Evolutionary conservation across 106 monocot species (phyloP), one percentile per base, ranked within the genome.

Genomic region (Posidonia australis): DNA sequence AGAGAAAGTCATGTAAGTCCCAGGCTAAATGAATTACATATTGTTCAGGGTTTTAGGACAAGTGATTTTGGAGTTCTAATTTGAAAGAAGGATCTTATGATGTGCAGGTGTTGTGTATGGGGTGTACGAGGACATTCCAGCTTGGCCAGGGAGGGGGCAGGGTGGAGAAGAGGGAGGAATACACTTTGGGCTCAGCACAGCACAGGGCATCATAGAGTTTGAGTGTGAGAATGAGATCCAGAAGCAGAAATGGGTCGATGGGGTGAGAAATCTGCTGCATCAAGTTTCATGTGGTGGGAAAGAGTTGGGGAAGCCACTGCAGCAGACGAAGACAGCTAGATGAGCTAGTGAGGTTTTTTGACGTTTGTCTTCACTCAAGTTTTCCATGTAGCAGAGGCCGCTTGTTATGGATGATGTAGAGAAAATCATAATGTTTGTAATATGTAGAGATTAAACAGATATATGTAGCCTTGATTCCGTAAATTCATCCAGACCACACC

Each of bases 171-270:
- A n/a, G 6, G 27, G 27, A 31, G 60, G 55, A 25, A 0, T 19
- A 17, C 36, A 36, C 60, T 61, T 61, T 18, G 60, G 36, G 14
- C 32, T 61, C 5, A 61, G n/a, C 18, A 36, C 36, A 19, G 9
- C 30, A 36, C 11, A 32, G 16, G 17, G 60, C 30, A 36, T 61
- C 12, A 42, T 61, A 42, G 36, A 61, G 60, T 61, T 61, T 16
- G 60, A 61, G 20, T 61, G 60, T 16, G 32, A 36, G 16, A 42
- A 19, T 18, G 32, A 61, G 55, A 26, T 5, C 16, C 32, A 61
- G 29, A 36, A 36, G 30, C 32, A 61, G 36, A 61, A 36, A 23
- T 61, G 60, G 60, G 32, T 36, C 17, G 32, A 61, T 18, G 60
- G 60, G 17, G 41, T 42, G 11, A 36, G 32, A 23, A 31, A 36